Evolutionary conservation across 352 stramenopile genomes (phyloP).

Genomic region (Globisporangium spinosum): DNA sequence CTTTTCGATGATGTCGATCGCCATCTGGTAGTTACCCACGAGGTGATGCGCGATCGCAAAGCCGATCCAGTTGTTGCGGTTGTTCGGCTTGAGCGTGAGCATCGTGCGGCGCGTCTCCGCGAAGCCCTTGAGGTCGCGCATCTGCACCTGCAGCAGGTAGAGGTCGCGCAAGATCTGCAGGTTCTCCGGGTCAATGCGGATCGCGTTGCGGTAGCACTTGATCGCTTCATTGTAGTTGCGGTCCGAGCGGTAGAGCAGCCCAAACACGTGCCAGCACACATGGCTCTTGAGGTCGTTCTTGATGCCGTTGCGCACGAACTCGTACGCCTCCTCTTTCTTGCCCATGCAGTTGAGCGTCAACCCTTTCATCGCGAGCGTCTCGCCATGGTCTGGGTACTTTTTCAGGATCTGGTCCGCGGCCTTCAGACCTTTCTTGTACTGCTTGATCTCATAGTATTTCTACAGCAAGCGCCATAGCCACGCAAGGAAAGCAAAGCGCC

Average conservation of each 20-base stretch:
- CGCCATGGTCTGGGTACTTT: constrained; percentile 96
- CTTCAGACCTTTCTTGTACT: constrained; percentile 99
- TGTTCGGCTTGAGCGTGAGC: constrained; percentile 93
- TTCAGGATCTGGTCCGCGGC: constrained; percentile 93
- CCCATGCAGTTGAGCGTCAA: constrained; percentile 94
- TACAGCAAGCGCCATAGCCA: constrained; percentile 16
- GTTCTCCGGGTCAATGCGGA: constrained; percentile 96
- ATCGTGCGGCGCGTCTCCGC: constrained; percentile 91
- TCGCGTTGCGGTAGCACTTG: constrained; percentile 97
- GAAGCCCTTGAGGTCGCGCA: constrained; percentile 91
- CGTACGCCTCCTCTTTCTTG: constrained; percentile 94
- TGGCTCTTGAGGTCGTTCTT: constrained; percentile 92
- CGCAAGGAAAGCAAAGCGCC: not conserved
- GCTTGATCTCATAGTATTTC: constrained; percentile 98
- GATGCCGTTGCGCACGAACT: constrained; percentile 94
- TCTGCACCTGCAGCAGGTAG: constrained; percentile 94
- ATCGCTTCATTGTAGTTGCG: constrained; percentile 97
- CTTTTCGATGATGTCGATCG: constrained; percentile 94
- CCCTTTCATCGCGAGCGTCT: constrained; percentile 98
- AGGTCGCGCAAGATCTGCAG: constrained; percentile 97
- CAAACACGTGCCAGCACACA: constrained; percentile 99
- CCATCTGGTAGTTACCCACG: constrained; percentile 89
- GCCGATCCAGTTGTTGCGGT: constrained; percentile 95
- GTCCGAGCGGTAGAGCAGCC: constrained; percentile 94
- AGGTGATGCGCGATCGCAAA: constrained; percentile 96